phyloP scores from a whole-genome alignment of 2,329 filamentous ascomycete genomes.

The Moelleriella libera region DNA sequence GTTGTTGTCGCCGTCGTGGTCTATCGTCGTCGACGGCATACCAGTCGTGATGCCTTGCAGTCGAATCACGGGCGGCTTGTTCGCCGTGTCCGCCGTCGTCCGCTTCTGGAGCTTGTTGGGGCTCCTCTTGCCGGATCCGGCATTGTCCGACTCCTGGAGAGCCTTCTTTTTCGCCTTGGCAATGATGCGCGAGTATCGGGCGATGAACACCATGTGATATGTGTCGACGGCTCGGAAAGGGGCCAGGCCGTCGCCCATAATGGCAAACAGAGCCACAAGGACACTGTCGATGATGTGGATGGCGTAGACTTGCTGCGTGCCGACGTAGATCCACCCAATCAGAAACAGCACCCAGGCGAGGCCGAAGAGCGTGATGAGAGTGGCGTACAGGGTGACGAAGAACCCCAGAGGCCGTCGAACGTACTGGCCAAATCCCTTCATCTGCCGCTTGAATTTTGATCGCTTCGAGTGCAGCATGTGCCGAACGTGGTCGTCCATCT shows the following conservation, averaged over 20 bases:
- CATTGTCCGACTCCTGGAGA: neutral
- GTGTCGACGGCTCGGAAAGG: conserved; percentile 71
- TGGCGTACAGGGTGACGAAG: conserved; percentile 71
- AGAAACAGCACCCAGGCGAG: conserved; percentile 83
- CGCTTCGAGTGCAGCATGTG: conserved; percentile 77
- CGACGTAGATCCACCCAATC: conserved; percentile 81
- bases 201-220: conserved; percentile 77
- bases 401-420: conserved; percentile 64
- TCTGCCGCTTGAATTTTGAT: conserved; percentile 62
- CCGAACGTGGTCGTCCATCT: conserved; percentile 73
- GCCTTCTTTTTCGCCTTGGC: conserved; percentile 34
- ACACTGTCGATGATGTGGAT: conserved; percentile 60
- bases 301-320: conserved; percentile 52
- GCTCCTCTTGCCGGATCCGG: neutral
- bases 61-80: neutral
- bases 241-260: conserved; percentile 56
- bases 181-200: conserved; percentile 40
- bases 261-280: conserved; percentile 54
- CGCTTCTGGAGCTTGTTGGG: neutral
- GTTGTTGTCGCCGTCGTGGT: conserved; percentile 24
- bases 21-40: neutral
- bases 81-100: neutral
- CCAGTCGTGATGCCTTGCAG: neutral
- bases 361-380: conserved; percentile 71
- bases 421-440: conserved; percentile 74